Conservation (phyloP, 148 eudicot genomes). For the Pouteria glomerata region DNA sequence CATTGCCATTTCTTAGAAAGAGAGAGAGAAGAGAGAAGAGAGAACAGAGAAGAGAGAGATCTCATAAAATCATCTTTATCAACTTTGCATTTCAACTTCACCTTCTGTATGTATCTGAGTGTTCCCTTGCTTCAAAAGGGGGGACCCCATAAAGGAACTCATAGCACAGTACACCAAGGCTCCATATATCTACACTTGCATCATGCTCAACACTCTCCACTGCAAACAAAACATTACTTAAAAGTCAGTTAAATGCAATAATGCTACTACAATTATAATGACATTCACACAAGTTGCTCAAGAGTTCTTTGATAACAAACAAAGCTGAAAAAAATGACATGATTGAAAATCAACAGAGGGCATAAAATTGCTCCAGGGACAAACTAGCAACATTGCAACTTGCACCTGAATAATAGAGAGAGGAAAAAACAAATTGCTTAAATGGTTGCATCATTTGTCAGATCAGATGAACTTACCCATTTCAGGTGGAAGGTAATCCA, state of each 20-base stretch:
- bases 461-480: conserved; percentile 64
- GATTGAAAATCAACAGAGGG: too few species aligned
- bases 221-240: conserved; percentile 14
- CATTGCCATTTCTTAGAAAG: too few species aligned
- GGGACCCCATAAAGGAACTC: conserved; percentile 93
- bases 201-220: conserved; percentile 97
- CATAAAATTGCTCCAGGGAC: not conserved
- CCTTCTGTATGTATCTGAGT: conserved; percentile 94
- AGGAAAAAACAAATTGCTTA: not conserved
- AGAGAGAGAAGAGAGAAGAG: too few species aligned
- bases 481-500: conserved; percentile 97
- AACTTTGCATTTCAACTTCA: conserved; percentile 16
- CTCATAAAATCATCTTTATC: not conserved
- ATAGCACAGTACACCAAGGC: conserved; percentile 82
- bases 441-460: not conserved
- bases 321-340: too few species aligned
- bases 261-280: not conserved
- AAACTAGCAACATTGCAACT: not conserved
- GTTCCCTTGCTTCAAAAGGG: conserved; percentile 94
- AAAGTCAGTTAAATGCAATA: not conserved
- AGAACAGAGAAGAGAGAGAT: too few species aligned
- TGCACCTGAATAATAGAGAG: not conserved
- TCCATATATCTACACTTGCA: conserved; percentile 95
- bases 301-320: too few species aligned
- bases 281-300: too few species aligned